Evolutionary conservation across 106 monocot genomes (phyloP), one percentile per base, ranked within the genome.

Genomic region (Triglochin maritima): DNA sequence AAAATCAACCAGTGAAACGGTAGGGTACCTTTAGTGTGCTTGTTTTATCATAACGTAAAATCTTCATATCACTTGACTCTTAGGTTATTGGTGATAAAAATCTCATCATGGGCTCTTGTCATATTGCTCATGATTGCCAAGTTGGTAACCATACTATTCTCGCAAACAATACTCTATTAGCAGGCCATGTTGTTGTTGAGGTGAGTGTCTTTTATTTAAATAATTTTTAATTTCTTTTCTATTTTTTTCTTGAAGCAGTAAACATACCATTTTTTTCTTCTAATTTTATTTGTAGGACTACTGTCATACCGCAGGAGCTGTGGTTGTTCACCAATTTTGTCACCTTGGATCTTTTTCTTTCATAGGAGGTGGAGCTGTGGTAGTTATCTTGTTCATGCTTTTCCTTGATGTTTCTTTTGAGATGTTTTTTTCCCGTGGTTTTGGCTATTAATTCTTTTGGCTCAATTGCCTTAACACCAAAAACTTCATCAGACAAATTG

Each of bases 81-180:
- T 67, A 98, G 89, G 84, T 89, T 81, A 86, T 98, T 77, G 88
- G 98, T 70, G 63, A 86, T 59, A 81, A 74, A 49, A 98, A 98
- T 75, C 88, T 98, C 50, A 92, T 98, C 17, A 89, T 98, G 92
- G 98, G 98, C 15, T 79, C 86, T 48, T 98, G 88, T 66, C 98
- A 98, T 76, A 84, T 98, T 80, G 92, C 92, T 10, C 98, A 92
- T 89, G 92, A 98, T 57, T 98, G 98, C 72, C 86, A 89, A 86
- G 62, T 98, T 68, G 92, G 98, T 17, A 86, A 72, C 64, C 70
- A 73, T 53, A 98, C 92, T 57, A 98, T 98, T 66, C 89, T 98
- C 81, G 88, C 98, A 46, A 98, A 98, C 71, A 86, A 72, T 63
- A 89, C 88, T 70, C 78, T 98, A 49, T 79, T 89, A 69, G 98